A percentile compares a stretch with the other conserved stretches of the same genome.
phyloP scores from a whole-genome alignment of 139 green algal species.

The Auxenochlorella pyrenoidosa region DNA sequence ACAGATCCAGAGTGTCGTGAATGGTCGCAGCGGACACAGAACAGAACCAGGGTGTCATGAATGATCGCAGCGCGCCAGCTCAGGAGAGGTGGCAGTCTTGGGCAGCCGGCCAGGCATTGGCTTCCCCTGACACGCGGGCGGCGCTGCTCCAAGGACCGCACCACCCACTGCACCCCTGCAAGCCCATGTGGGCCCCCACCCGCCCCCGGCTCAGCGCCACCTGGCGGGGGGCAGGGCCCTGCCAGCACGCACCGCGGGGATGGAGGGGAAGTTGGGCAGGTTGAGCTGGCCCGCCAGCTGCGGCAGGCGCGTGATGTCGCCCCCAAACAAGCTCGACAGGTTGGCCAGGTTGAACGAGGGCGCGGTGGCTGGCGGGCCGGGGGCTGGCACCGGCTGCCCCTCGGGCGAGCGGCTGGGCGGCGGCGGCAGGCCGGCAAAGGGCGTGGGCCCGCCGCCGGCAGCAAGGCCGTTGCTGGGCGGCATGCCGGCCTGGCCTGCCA shows the following conservation, averaged over 20 bases:
- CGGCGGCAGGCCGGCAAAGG: constrained; percentile 6
- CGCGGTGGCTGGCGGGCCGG: neutral
- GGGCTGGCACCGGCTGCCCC: neutral
- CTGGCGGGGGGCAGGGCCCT: neutral
- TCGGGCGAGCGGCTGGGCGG: neutral
- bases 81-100: too few relatives aligned
- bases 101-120: too few relatives aligned
- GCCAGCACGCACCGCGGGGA: constrained; percentile 31
- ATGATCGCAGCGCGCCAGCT: too few relatives aligned
- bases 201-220: too few relatives aligned
- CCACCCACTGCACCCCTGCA: too few relatives aligned
- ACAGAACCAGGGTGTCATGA: too few relatives aligned
- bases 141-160: too few relatives aligned
- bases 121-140: too few relatives aligned
- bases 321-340: constrained; percentile 37
- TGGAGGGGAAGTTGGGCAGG: constrained; percentile 43
- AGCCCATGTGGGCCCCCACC: too few relatives aligned
- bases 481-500: neutral
- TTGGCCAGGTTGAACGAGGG: constrained; percentile 29
- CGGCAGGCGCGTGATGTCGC: constrained; percentile 32
- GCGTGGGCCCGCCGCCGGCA: neutral
- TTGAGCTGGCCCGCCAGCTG: constrained; percentile 29
- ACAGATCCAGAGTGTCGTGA: too few relatives aligned
- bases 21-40: too few relatives aligned
- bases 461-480: neutral